Conservation (phyloP, 23 red algal genomes). For the Gracilariopsis chorda region DNA sequence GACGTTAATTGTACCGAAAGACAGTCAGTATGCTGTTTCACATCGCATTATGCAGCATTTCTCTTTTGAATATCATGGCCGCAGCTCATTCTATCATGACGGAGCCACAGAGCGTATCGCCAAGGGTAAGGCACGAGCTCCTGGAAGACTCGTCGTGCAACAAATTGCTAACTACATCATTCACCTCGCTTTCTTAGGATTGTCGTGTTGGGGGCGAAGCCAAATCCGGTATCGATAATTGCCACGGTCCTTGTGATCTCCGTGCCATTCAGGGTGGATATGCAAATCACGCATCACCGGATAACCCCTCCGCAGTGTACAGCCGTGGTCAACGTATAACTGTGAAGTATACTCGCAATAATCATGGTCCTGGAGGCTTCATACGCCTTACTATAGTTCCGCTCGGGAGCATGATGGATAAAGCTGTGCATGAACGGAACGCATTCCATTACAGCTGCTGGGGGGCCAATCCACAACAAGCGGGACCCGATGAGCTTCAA, state of each 20-base stretch:
- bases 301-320: constrained; percentile 26
- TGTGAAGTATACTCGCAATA: constrained; percentile 61
- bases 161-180: too few species aligned
- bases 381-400: constrained; percentile 55
- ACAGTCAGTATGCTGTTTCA: too few species aligned
- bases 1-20: too few species aligned
- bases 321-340: constrained; percentile 15
- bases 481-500: constrained; percentile 2
- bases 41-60: too few species aligned
- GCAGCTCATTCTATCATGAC: constrained; percentile 54
- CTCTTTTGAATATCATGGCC: not conserved
- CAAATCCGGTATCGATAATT: constrained; percentile 27
- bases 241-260: constrained; percentile 32
- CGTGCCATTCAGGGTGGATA: constrained; percentile 32
- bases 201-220: constrained; percentile 34
- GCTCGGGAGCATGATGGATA: constrained; percentile 37
- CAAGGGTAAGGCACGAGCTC: constrained; percentile 28
- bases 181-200: not conserved
- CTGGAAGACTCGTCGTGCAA: not conserved
- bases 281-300: constrained; percentile 24
- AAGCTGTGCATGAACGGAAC: constrained; percentile 27
- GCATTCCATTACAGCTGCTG: constrained; percentile 62
- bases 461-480: constrained; percentile 25
- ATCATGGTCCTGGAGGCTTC: constrained; percentile 63
- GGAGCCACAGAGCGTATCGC: constrained; percentile 41